phyloP scores from a whole-genome alignment of 177 flowering plant species.

The Vitis hybrid region DNA sequence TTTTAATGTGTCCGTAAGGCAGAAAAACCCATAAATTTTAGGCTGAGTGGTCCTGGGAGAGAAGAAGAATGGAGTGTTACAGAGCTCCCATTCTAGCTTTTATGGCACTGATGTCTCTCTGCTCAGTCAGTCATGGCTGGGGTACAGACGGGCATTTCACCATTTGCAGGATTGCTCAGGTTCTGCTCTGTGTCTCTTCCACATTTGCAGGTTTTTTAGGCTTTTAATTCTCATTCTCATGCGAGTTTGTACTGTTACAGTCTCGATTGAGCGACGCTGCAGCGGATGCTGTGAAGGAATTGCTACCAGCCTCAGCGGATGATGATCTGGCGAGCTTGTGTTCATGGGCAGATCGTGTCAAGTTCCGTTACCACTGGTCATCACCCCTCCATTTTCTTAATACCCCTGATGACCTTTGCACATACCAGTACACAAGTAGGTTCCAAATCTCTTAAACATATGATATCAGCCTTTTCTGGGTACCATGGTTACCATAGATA shows the following conservation, averaged over 20 bases:
- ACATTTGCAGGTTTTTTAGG: background rate
- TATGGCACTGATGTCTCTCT: slow-evolving; percentile 19
- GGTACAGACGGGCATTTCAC: slow-evolving; percentile 50
- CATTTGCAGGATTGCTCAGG: slow-evolving; percentile 55
- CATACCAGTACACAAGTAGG: slow-evolving; percentile 64
- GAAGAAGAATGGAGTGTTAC: slow-evolving; percentile 18
- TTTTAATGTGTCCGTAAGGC: background rate
- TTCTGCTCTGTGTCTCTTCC: background rate
- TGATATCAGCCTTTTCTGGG: background rate
- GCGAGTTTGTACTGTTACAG: slow-evolving; percentile 28
- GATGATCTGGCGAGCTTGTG: slow-evolving; percentile 68
- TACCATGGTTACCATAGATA: too few species aligned
- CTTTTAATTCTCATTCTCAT: background rate
- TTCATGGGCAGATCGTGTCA: slow-evolving; percentile 82
- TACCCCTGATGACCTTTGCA: slow-evolving; percentile 75
- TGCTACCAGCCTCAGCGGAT: slow-evolving; percentile 60
- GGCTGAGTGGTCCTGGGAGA: background rate
- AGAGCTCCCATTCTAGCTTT: slow-evolving; percentile 13
- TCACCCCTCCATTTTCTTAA: slow-evolving; percentile 74
- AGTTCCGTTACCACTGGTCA: slow-evolving; percentile 78
- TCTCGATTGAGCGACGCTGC: slow-evolving; percentile 62
- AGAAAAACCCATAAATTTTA: background rate
- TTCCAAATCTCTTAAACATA: background rate
- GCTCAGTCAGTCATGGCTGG: slow-evolving; percentile 36
- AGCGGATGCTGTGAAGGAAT: slow-evolving; percentile 55